Conservation (phyloP, 176 grass and related monocot genomes). For the Pontederia paniculata region DNA sequence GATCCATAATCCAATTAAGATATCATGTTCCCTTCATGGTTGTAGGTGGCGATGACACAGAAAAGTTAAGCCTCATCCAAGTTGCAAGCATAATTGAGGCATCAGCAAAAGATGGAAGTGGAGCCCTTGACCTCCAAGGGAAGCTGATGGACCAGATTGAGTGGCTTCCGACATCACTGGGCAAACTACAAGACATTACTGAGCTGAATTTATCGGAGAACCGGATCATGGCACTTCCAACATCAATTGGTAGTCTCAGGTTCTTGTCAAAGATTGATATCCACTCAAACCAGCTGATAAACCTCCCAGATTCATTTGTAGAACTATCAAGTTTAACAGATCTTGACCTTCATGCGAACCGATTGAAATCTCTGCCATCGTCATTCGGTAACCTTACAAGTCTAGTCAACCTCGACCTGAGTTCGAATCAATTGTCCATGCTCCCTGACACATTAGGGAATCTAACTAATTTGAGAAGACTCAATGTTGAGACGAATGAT, state of each 20-base stretch:
- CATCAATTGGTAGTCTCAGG: slow-evolving; percentile 65
- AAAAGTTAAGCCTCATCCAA: slow-evolving; percentile 91
- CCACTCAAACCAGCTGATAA: slow-evolving; percentile 87
- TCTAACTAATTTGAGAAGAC: slow-evolving; percentile 59
- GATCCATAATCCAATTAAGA: neutral
- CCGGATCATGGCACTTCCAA: slow-evolving; percentile 69
- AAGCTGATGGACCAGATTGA: slow-evolving; percentile 85
- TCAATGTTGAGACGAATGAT: slow-evolving; percentile 78
- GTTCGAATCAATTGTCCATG: slow-evolving; percentile 61
- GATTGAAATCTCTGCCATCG: slow-evolving; percentile 58
- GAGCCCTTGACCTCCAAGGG: slow-evolving; percentile 61
- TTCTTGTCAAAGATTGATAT: slow-evolving; percentile 77
- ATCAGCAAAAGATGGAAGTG: slow-evolving; percentile 62
- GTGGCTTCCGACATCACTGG: slow-evolving; percentile 93
- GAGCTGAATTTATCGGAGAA: slow-evolving; percentile 89
- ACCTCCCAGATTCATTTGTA: slow-evolving; percentile 80
- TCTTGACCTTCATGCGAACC: slow-evolving; percentile 72
- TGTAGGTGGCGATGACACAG: slow-evolving; percentile 30
- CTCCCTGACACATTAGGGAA: slow-evolving; percentile 72
- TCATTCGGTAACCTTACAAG: slow-evolving; percentile 70
- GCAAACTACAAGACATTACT: slow-evolving; percentile 70
- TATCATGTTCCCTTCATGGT: neutral
- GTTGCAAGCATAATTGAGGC: slow-evolving; percentile 83
- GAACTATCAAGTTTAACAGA: slow-evolving; percentile 69
- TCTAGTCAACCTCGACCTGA: slow-evolving; percentile 61